A percentile compares a stretch with the other conserved stretches of the same genome.
phyloP scores from a whole-genome alignment of 352 stramenopile genomes.

The Achlya hypogyna region DNA sequence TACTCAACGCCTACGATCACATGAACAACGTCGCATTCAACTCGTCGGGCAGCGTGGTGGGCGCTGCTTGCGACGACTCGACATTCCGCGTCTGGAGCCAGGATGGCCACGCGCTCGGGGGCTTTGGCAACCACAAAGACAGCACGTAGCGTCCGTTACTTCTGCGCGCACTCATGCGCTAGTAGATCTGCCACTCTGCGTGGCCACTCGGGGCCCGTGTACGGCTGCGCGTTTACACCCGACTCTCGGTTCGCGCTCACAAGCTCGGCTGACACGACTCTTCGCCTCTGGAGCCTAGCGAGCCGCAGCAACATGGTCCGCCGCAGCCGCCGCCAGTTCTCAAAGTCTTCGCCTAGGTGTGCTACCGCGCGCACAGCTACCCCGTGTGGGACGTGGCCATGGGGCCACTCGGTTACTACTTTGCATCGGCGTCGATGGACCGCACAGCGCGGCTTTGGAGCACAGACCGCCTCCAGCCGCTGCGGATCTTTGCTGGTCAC shows the following conservation, averaged over 20 bases:
- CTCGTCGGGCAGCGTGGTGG: constrained; percentile 65
- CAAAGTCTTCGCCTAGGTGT: constrained; percentile 11
- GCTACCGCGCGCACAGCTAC: constrained; percentile 62
- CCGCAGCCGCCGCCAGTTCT: neutral
- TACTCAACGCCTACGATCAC: constrained; percentile 66
- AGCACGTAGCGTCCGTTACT: neutral
- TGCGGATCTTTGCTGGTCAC: constrained; percentile 92
- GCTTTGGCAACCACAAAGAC: constrained; percentile 16
- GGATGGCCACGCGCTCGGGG: constrained; percentile 58
- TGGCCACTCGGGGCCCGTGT: constrained; percentile 77
- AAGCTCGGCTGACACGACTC: constrained; percentile 63
- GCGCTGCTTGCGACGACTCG: constrained; percentile 54
- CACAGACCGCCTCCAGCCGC: constrained; percentile 83
- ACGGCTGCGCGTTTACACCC: constrained; percentile 70
- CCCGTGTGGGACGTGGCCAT: constrained; percentile 91
- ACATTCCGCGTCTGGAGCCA: constrained; percentile 79
- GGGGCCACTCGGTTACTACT: constrained; percentile 89
- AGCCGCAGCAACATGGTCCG: constrained; percentile 59
- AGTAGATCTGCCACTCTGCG: constrained; percentile 47
- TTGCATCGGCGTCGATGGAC: constrained; percentile 91
- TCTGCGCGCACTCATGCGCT: neutral
- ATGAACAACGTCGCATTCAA: constrained; percentile 81
- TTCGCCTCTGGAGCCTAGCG: constrained; percentile 80
- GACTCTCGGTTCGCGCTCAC: constrained; percentile 82
- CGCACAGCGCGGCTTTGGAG: constrained; percentile 90